These are phyloP conservation scores for Trichoderma sp. DNA, from an alignment of 2,329 filamentous ascomycete genomes.

Conservation along the genomic window DNA sequence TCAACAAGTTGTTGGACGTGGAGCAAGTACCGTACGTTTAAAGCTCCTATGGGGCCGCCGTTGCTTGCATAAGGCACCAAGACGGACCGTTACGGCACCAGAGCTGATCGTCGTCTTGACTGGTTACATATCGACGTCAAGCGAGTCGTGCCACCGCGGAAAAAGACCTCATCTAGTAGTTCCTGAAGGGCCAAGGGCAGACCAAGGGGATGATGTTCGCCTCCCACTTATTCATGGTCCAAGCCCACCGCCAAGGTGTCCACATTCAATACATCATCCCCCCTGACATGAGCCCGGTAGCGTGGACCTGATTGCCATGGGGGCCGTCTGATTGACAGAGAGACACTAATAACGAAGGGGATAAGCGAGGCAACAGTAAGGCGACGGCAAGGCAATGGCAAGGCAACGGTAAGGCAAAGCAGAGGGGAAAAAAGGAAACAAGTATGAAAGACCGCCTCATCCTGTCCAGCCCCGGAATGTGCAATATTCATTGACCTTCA, in stretches of 20 bases:
- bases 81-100: not conserved
- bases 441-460: conserved; percentile 12
- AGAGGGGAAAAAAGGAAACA: not conserved
- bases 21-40: not conserved
- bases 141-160: conserved; percentile 4
- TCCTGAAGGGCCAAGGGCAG: not conserved
- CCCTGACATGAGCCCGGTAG: not conserved
- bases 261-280: not conserved
- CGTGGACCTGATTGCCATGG: not conserved
- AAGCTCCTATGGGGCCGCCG: not conserved
- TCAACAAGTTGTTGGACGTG: not conserved
- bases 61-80: conserved; percentile 5
- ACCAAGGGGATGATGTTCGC: not conserved
- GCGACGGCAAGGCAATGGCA: not conserved
- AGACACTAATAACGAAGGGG: not conserved
- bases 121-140: not conserved
- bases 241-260: conserved; percentile 4
- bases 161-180: not conserved
- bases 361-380: not conserved
- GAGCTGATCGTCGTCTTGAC: not conserved
- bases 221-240: conserved; percentile 1
- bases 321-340: not conserved
- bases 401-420: not conserved
- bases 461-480: not conserved
- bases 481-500: not conserved